Conservation (phyloP, 139 green algal species). For the Chlamydomonas incerta region DNA sequence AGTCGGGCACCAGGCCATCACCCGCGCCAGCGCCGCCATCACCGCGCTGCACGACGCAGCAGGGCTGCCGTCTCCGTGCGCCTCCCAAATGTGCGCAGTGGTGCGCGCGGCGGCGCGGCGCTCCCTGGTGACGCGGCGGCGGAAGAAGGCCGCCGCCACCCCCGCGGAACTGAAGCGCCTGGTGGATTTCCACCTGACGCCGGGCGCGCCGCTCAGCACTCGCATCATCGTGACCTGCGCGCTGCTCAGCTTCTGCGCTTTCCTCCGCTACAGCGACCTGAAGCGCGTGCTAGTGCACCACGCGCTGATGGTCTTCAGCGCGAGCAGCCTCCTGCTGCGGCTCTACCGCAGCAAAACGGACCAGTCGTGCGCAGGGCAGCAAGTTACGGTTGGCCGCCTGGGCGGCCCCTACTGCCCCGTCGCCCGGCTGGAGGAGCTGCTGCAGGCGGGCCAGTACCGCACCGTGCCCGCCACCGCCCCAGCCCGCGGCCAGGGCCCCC, state of each 20-base stretch:
- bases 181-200: neutral
- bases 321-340: too few species aligned
- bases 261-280: neutral
- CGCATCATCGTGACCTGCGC: neutral
- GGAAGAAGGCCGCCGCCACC: too few species aligned
- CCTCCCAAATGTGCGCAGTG: too few species aligned
- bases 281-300: neutral
- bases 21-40: too few species aligned
- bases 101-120: too few species aligned
- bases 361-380: neutral
- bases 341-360: conserved; percentile 1
- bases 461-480: neutral
- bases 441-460: neutral
- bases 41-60: too few species aligned
- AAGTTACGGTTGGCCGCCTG: neutral
- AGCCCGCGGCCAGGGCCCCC: neutral
- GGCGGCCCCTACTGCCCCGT: conserved; percentile 10
- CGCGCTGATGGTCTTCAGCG: neutral
- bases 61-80: too few species aligned
- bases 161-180: neutral
- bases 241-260: neutral
- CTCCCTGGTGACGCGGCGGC: too few species aligned
- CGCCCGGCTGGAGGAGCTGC: neutral
- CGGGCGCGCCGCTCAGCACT: neutral
- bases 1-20: too few species aligned